Evolutionary conservation across 495 filamentous ascomycete species (phyloP).

Genomic region (Aspergillus homomorphus): DNA sequence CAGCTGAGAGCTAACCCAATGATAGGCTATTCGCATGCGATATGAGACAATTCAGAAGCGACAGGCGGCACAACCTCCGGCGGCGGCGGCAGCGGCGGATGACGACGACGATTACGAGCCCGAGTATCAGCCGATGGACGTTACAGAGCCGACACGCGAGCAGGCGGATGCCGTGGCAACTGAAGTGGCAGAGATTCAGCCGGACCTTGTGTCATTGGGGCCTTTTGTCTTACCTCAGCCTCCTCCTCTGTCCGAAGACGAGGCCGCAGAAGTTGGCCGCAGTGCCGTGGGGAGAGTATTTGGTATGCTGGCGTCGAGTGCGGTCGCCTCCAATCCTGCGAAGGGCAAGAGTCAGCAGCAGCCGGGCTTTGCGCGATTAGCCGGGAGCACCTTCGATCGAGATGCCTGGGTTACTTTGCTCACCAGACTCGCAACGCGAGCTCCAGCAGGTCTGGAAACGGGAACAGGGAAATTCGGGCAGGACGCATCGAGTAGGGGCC

Average conservation of each 20-base stretch:
- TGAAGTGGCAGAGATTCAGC: conserved; percentile 47
- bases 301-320: conserved; percentile 65
- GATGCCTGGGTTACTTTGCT: conserved; percentile 91
- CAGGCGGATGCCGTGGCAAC: conserved; percentile 64
- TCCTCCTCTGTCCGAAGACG: conserved; percentile 63
- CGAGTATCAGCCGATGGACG: conserved; percentile 70
- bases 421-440: conserved; percentile 78
- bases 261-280: conserved; percentile 64
- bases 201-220: conserved; percentile 56
- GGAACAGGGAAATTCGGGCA: conserved; percentile 31
- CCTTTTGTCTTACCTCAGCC: conserved; percentile 79
- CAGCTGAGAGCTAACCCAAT: conserved; percentile 24
- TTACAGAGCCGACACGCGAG: conserved; percentile 68
- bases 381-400: conserved; percentile 79
- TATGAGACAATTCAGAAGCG: conserved; percentile 30
- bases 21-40: conserved; percentile 46
- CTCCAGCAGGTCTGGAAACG: conserved; percentile 63
- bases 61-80: conserved; percentile 16
- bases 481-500: conserved; percentile 16
- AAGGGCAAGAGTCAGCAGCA: conserved; percentile 39
- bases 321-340: conserved; percentile 55
- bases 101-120: conserved; percentile 91
- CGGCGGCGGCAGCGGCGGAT: conserved; percentile 50
- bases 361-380: conserved; percentile 74
- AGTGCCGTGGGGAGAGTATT: conserved; percentile 73